phyloP scores from a whole-genome alignment of 2,329 filamentous ascomycete species.

The Aureobasidium melanogenum region DNA sequence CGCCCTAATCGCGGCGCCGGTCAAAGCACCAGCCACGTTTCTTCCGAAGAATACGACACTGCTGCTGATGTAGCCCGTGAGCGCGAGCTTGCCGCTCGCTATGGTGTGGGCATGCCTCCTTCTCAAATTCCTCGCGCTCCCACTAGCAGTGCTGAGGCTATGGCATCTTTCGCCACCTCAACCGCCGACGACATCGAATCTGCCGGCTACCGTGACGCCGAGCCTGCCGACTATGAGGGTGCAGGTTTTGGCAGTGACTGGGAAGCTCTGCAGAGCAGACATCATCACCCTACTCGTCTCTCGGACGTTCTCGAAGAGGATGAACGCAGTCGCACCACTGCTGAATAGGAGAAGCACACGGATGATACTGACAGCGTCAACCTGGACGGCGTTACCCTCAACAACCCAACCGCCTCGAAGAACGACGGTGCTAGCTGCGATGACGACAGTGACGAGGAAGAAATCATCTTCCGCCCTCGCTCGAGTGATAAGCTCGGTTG shows the following conservation, averaged over 20 bases:
- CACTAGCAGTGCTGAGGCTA: slow-evolving; percentile 24
- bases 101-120: slow-evolving; percentile 27
- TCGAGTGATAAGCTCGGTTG: neutral
- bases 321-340: slow-evolving; percentile 40
- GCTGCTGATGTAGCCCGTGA: slow-evolving; percentile 42
- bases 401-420: neutral
- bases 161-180: slow-evolving; percentile 20
- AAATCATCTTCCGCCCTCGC: neutral
- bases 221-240: slow-evolving; percentile 26
- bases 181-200: slow-evolving; percentile 8
- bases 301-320: slow-evolving; percentile 86
- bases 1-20: slow-evolving; percentile 19
- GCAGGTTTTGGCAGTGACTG: slow-evolving; percentile 55
- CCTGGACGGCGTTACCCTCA: neutral
- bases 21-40: slow-evolving; percentile 24
- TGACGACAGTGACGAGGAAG: neutral
- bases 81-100: slow-evolving; percentile 38
- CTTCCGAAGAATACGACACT: slow-evolving; percentile 48
- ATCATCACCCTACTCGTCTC: slow-evolving; percentile 79
- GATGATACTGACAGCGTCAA: neutral
- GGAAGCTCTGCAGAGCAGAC: slow-evolving; percentile 62
- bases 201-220: slow-evolving; percentile 19
- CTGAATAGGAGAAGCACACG: slow-evolving; percentile 12
- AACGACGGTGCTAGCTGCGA: neutral
- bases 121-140: slow-evolving; percentile 20